These are phyloP conservation scores for Eimeria necatrix DNA, from an alignment of 169 alveolate genomes.

Conservation along the genomic window DNA sequence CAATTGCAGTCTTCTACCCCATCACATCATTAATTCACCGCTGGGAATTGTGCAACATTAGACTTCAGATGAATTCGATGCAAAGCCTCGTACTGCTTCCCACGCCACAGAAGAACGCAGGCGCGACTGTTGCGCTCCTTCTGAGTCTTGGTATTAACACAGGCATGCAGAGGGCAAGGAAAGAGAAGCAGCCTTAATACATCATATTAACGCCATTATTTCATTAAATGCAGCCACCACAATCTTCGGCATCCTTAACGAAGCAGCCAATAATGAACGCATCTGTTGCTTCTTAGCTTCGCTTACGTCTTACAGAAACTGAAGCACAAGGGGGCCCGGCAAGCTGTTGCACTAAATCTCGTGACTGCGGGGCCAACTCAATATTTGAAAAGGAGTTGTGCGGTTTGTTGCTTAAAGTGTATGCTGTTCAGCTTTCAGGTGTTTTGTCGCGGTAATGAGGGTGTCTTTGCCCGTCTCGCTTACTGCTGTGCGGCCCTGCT, in stretches of 20 bases:
- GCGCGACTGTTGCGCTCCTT: not conserved
- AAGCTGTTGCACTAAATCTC: conserved; percentile 19
- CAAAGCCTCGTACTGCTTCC: not conserved
- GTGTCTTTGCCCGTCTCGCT: not conserved
- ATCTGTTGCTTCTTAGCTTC: too few species aligned
- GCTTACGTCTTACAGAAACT: not conserved
- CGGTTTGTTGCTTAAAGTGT: not conserved
- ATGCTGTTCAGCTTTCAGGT: not conserved
- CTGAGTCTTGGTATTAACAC: not conserved
- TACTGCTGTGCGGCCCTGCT: not conserved
- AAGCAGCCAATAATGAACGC: not conserved
- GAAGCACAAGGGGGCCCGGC: not conserved
- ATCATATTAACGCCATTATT: not conserved
- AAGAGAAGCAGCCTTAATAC: too few species aligned
- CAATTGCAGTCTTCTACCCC: not conserved
- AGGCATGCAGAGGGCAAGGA: not conserved
- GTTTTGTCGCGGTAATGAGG: too few species aligned
- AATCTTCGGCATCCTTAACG: not conserved
- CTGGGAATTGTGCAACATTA: not conserved
- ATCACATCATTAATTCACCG: not conserved
- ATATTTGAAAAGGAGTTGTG: not conserved
- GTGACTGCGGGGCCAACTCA: not conserved
- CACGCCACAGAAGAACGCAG: not conserved
- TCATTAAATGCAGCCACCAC: not conserved
- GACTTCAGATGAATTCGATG: not conserved